phyloP scores from a whole-genome alignment of 768 basidiomycete genomes.

The Hygrophorus russula region DNA sequence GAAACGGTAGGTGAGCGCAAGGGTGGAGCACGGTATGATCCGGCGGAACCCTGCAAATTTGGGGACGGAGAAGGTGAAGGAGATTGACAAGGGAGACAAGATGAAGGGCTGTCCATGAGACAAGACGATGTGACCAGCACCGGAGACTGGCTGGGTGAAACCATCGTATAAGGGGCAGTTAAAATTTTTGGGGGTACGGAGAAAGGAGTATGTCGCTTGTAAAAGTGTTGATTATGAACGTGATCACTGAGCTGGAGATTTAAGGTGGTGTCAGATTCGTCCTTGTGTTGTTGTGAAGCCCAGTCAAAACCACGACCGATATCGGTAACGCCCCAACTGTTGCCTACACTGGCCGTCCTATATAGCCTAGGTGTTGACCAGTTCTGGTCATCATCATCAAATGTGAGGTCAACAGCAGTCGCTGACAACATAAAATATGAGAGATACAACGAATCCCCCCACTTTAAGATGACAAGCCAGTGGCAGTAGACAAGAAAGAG shows the following conservation, averaged over 20 bases:
- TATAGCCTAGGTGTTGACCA: constrained; percentile 40
- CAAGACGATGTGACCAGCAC: constrained; percentile 18
- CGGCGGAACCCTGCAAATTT: constrained; percentile 12
- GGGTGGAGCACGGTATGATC: constrained; percentile 19
- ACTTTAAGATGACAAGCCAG: background rate
- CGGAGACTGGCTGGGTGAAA: constrained; percentile 16
- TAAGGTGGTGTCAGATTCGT: constrained; percentile 11
- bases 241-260: constrained; percentile 6
- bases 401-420: constrained; percentile 45
- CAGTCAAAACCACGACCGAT: constrained; percentile 79
- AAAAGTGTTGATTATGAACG: constrained; percentile 2
- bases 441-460: background rate
- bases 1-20: constrained; percentile 44
- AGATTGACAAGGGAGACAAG: constrained; percentile 24
- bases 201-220: background rate
- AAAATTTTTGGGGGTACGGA: background rate
- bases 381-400: constrained; percentile 59
- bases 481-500: background rate
- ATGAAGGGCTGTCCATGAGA: constrained; percentile 15
- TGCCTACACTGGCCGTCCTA: constrained; percentile 54
- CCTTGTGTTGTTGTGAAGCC: constrained; percentile 30
- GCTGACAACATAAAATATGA: constrained; percentile 45
- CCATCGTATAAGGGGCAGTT: constrained; percentile 6
- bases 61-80: constrained; percentile 21
- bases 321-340: constrained; percentile 79